phyloP scores from a whole-genome alignment of 331 rosid species.

The Quercus tomentella region DNA sequence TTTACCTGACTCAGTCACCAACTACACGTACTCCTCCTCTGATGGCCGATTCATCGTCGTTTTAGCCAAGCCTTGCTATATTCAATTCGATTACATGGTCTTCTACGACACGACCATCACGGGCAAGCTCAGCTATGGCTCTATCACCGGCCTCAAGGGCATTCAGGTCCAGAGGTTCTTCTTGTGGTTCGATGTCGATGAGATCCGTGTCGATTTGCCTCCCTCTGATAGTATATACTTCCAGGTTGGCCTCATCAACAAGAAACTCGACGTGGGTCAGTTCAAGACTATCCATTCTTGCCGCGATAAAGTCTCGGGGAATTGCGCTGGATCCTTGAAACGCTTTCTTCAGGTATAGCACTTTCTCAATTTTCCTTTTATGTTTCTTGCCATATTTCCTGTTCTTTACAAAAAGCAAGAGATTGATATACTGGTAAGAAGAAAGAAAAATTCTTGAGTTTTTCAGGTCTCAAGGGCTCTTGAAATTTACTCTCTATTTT shows the following conservation, averaged over 20 bases:
- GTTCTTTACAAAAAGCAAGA: neutral
- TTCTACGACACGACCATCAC: slow-evolving; percentile 64
- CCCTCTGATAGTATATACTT: slow-evolving; percentile 74
- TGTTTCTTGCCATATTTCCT: too few species aligned
- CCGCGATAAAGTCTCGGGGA: slow-evolving; percentile 28
- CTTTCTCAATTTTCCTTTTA: neutral
- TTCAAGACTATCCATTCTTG: slow-evolving; percentile 70
- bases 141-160: slow-evolving; percentile 65
- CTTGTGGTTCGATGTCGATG: slow-evolving; percentile 73
- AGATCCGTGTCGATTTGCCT: slow-evolving; percentile 95
- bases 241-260: slow-evolving; percentile 79
- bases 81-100: slow-evolving; percentile 68
- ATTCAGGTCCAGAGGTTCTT: slow-evolving; percentile 70
- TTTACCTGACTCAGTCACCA: slow-evolving; percentile 55
- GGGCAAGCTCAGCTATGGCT: slow-evolving; percentile 75
- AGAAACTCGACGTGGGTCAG: slow-evolving; percentile 72
- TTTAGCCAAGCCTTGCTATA: slow-evolving; percentile 59
- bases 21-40: slow-evolving; percentile 43
- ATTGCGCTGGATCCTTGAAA: slow-evolving; percentile 30
- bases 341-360: slow-evolving; percentile 35
- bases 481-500: too few species aligned
- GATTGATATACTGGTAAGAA: neutral
- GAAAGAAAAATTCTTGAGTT: too few species aligned
- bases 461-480: too few species aligned
- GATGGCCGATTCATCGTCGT: slow-evolving; percentile 65